Percentiles rank a stretch among this genome's conserved stretches.
Conservation (phyloP, 345 rosid genomes). For the Luvunga scandens region DNA sequence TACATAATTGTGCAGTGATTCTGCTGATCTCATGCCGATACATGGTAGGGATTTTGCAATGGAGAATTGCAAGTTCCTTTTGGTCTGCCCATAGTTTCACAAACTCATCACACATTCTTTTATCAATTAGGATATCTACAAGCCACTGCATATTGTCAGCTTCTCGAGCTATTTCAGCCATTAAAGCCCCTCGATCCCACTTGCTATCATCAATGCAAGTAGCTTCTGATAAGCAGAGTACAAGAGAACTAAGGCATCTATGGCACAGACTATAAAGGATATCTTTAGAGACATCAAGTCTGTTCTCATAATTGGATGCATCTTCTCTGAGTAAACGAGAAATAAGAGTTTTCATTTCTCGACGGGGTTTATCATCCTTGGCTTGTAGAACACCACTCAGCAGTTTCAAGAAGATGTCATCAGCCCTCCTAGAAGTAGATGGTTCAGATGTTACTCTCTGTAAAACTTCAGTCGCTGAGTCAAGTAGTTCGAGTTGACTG, state of each 20-base stretch:
- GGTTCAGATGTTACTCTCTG: slow-evolving; percentile 71
- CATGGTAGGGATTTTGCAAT: slow-evolving; percentile 76
- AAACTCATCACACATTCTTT: slow-evolving; percentile 65
- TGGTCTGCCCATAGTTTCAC: slow-evolving; percentile 90
- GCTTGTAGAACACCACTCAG: slow-evolving; percentile 71
- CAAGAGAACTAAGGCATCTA: slow-evolving; percentile 68
- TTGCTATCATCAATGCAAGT: slow-evolving; percentile 41
- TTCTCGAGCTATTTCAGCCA: slow-evolving; percentile 84
- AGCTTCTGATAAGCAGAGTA: slow-evolving; percentile 79
- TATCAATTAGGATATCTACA: slow-evolving; percentile 71
- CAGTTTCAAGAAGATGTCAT: slow-evolving; percentile 67
- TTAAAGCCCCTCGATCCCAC: slow-evolving; percentile 63
- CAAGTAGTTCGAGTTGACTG: slow-evolving; percentile 63
- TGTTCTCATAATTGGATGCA: slow-evolving; percentile 33
- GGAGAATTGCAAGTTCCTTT: slow-evolving; percentile 80
- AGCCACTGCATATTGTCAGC: slow-evolving; percentile 92
- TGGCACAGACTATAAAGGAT: slow-evolving; percentile 78
- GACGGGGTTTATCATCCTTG: slow-evolving; percentile 84
- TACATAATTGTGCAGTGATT: slow-evolving; percentile 79
- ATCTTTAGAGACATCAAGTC: slow-evolving; percentile 59
- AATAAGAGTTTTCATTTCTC: slow-evolving; percentile 80
- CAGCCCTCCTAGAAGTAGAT: slow-evolving; percentile 50
- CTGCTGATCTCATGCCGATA: slow-evolving; percentile 87
- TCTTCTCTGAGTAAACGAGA: slow-evolving; percentile 70
- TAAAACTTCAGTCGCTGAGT: slow-evolving; percentile 52